These are phyloP conservation scores for Alternaria hordeiaustralica DNA, from an alignment of 2,329 filamentous ascomycete species.

Conservation along the genomic window DNA sequence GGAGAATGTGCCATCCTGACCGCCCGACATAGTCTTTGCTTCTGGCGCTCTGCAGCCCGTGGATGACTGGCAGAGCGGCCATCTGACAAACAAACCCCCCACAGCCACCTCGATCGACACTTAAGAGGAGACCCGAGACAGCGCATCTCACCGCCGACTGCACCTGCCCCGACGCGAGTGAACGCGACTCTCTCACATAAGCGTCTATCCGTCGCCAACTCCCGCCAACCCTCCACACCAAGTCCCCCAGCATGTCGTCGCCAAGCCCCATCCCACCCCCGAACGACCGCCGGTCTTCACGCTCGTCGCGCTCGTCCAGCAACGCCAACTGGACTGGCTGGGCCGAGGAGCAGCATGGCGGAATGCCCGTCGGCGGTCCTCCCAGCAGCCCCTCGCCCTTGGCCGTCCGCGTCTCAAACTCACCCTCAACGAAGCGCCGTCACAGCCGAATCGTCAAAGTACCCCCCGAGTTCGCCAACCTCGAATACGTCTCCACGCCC, in stretches of 20 bases:
- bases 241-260: constrained; percentile 38
- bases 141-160: constrained; percentile 9
- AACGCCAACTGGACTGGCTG: constrained; percentile 33
- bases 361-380: constrained; percentile 46
- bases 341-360: constrained; percentile 23
- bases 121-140: constrained; percentile 5
- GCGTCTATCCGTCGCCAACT: background rate
- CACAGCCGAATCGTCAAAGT: constrained; percentile 42
- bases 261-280: constrained; percentile 46
- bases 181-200: background rate
- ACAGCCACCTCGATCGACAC: constrained; percentile 1
- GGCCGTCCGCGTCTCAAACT: constrained; percentile 48
- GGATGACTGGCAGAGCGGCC: constrained; percentile 11
- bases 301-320: constrained; percentile 44
- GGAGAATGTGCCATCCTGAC: constrained; percentile 29
- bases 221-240: background rate
- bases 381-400: constrained; percentile 47
- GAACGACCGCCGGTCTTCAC: constrained; percentile 45
- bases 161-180: background rate
- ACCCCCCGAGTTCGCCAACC: constrained; percentile 61
- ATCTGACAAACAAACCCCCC: constrained; percentile 1
- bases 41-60: constrained; percentile 18
- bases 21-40: constrained; percentile 18
- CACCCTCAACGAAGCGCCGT: constrained; percentile 46
- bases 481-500: constrained; percentile 64